A percentile compares a stretch with the other conserved stretches of the same genome.
phyloP scores from a whole-genome alignment of 768 basidiomycete species.

The Calocera viscosa region DNA sequence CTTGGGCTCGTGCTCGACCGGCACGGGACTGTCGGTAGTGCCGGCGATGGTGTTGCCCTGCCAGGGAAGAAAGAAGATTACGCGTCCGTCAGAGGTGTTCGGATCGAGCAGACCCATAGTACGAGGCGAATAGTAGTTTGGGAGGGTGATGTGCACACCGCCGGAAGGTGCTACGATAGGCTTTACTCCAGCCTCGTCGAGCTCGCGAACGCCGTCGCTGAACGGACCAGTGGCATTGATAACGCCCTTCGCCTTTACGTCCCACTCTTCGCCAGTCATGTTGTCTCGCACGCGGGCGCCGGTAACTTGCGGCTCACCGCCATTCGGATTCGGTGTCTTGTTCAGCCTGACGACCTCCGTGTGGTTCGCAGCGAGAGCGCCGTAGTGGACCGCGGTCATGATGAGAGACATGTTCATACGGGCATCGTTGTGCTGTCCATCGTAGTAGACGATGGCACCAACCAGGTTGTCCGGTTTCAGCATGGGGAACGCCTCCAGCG shows the following conservation, averaged over 20 bases:
- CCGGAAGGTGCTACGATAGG: slow-evolving; percentile 87
- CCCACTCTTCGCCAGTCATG: slow-evolving; percentile 70
- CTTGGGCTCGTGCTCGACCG: slow-evolving; percentile 58
- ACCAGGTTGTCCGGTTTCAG: slow-evolving; percentile 83
- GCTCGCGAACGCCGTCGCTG: slow-evolving; percentile 66
- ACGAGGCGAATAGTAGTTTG: slow-evolving; percentile 90
- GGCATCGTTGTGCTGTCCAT: slow-evolving; percentile 97
- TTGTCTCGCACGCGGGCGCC: slow-evolving; percentile 71
- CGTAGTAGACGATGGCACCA: slow-evolving; percentile 93
- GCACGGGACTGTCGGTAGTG: slow-evolving; percentile 77
- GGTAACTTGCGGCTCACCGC: slow-evolving; percentile 42
- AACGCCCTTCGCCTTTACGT: slow-evolving; percentile 77
- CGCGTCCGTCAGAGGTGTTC: slow-evolving; percentile 86
- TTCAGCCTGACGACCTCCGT: slow-evolving; percentile 67
- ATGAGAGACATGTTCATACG: slow-evolving; percentile 95
- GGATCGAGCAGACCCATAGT: slow-evolving; percentile 95
- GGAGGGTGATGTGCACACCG: slow-evolving; percentile 91
- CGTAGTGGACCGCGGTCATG: slow-evolving; percentile 87
- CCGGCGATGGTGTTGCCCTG: slow-evolving; percentile 95
- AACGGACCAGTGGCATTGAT: slow-evolving; percentile 98
- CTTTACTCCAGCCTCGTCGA: slow-evolving; percentile 56
- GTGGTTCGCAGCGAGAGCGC: slow-evolving; percentile 81
- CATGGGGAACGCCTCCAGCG: slow-evolving; percentile 92
- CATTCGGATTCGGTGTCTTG: slow-evolving; percentile 35
- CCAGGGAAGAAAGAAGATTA: slow-evolving; percentile 99